Evolutionary conservation across 176 grass and related monocot genomes (phyloP).

Genomic region (Cymbopogon citratus): DNA sequence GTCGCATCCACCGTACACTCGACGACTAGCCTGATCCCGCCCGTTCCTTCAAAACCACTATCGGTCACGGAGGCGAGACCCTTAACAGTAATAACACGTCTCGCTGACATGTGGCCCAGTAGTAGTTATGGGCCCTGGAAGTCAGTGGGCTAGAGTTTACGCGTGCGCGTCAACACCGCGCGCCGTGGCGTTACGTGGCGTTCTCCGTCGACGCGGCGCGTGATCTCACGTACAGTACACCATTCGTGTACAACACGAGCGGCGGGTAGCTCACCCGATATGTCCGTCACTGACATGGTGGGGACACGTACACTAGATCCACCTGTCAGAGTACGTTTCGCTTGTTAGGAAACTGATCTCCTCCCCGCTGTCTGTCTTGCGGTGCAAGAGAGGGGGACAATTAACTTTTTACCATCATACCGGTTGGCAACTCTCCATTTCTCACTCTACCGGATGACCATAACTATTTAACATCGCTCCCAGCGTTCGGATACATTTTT

Average conservation of each 20-base stretch:
- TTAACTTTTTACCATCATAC: too few species aligned
- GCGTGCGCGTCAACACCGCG: neutral
- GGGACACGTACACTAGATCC: fast-evolving
- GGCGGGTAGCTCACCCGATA: neutral
- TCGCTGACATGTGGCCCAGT: neutral
- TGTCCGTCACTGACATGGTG: neutral
- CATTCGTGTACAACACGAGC: neutral
- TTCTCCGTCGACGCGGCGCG: neutral
- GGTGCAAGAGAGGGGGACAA: constrained; percentile 36
- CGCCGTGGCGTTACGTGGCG: neutral
- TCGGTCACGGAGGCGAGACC: neutral
- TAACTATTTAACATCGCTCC: too few species aligned
- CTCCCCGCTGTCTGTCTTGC: constrained; percentile 13
- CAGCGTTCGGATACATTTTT: too few species aligned
- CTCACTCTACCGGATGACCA: too few species aligned
- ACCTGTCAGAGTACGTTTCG: neutral
- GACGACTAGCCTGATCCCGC: neutral
- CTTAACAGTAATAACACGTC: too few species aligned
- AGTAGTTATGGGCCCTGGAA: neutral
- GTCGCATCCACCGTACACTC: constrained; percentile 2
- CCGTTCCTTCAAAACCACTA: neutral
- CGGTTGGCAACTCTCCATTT: too few species aligned
- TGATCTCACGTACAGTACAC: neutral
- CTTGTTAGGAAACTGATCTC: neutral
- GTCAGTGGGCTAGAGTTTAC: neutral